Evolutionary conservation across 2,329 filamentous ascomycete species (phyloP).

Genomic region (Botrytis byssoidea): DNA sequence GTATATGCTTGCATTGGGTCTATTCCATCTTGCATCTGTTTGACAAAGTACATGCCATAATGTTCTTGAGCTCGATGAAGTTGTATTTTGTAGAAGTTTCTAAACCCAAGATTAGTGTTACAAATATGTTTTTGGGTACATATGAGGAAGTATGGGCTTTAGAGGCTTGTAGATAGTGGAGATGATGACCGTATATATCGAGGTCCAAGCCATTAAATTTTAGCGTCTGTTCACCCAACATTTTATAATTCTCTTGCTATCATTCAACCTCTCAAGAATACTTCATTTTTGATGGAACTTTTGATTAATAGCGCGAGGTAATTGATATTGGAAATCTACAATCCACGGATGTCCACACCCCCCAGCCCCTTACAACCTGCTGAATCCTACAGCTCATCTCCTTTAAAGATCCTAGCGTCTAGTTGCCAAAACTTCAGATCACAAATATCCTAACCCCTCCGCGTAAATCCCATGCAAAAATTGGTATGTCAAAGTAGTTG

Average conservation of each 20-base stretch:
- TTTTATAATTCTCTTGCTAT: background rate
- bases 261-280: background rate
- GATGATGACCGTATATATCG: background rate
- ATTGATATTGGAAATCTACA: background rate
- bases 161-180: background rate
- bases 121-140: background rate
- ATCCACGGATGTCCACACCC: background rate
- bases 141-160: background rate
- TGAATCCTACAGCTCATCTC: background rate
- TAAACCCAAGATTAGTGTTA: background rate
- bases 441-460: background rate
- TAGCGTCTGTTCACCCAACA: background rate
- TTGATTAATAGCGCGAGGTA: background rate
- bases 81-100: background rate
- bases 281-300: background rate
- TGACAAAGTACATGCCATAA: background rate
- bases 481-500: background rate
- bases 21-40: background rate
- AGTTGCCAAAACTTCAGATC: background rate
- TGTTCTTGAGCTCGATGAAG: background rate
- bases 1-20: background rate
- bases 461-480: background rate
- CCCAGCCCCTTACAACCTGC: rapidly evolving
- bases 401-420: background rate
- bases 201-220: background rate